Evolutionary conservation across 2,329 filamentous ascomycete species (phyloP).

Genomic region (Epichloe brachyelytri): DNA sequence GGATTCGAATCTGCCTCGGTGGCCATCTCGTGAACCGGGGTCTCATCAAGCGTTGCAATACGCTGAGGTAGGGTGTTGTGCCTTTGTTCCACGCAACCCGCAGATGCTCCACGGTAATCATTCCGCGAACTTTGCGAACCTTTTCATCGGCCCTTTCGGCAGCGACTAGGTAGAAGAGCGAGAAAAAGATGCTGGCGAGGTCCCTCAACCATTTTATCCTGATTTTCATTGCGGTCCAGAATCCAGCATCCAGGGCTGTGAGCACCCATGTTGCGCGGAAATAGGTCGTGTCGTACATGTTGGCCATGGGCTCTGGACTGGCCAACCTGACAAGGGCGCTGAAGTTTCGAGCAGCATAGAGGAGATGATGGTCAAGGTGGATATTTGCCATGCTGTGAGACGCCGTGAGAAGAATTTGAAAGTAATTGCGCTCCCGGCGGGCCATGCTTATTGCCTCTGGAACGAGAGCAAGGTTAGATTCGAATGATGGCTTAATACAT

Average conservation of each 20-base stretch:
- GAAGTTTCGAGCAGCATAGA: slow-evolving; percentile 88
- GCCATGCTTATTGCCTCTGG: slow-evolving; percentile 73
- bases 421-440: slow-evolving; percentile 62
- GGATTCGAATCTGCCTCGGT: slow-evolving; percentile 72
- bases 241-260: slow-evolving; percentile 88
- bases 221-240: slow-evolving; percentile 97
- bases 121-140: slow-evolving; percentile 76
- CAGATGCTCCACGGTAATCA: slow-evolving; percentile 80
- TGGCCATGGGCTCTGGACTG: slow-evolving; percentile 83
- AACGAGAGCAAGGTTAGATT: not conserved
- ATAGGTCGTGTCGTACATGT: slow-evolving; percentile 84
- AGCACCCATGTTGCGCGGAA: slow-evolving; percentile 96
- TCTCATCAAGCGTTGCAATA: slow-evolving; percentile 58
- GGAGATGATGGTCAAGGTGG: slow-evolving; percentile 75
- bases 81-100: slow-evolving; percentile 93
- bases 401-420: slow-evolving; percentile 53
- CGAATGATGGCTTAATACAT: not conserved
- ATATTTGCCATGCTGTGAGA: slow-evolving; percentile 80
- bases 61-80: slow-evolving; percentile 70
- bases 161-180: slow-evolving; percentile 80
- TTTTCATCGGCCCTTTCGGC: slow-evolving; percentile 95
- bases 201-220: slow-evolving; percentile 67
- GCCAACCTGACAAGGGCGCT: slow-evolving; percentile 84
- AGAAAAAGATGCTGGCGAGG: slow-evolving; percentile 70
- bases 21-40: slow-evolving; percentile 71